A percentile compares a stretch with the other conserved stretches of the same genome.
Conservation (phyloP, 768 basidiomycete genomes). For the Serendipita sp. region DNA sequence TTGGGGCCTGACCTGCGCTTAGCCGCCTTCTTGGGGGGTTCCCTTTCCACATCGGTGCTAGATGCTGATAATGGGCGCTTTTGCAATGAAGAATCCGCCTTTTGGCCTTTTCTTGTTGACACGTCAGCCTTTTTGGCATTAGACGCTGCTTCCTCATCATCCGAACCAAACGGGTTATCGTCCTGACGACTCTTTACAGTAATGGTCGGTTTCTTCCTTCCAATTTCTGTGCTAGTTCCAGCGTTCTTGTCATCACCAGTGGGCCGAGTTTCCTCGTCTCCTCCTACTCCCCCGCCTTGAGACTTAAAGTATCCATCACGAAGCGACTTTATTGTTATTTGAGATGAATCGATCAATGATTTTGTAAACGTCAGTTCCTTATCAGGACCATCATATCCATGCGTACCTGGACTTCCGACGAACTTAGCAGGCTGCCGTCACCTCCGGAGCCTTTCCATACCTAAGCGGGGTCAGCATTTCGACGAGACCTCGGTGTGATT, state of each 20-base stretch:
- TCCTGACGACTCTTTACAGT: conserved; percentile 27
- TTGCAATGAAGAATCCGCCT: neutral
- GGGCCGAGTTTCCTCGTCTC: conserved; percentile 27
- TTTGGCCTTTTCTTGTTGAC: neutral
- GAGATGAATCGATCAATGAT: neutral
- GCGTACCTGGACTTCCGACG: conserved; percentile 45
- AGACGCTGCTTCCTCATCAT: conserved; percentile 20
- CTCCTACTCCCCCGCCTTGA: conserved; percentile 23
- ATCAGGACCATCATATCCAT: neutral
- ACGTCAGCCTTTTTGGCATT: neutral
- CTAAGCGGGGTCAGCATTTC: conserved; percentile 22
- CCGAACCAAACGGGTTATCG: conserved; percentile 47
- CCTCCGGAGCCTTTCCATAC: conserved; percentile 47
- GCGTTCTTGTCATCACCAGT: conserved; percentile 33
- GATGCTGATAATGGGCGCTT: neutral
- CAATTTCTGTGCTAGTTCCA: conserved; percentile 37
- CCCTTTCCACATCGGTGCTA: neutral
- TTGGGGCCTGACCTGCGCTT: neutral
- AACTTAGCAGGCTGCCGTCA: conserved; percentile 29
- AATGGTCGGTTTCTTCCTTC: conserved; percentile 31
- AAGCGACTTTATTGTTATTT: conserved; percentile 29
- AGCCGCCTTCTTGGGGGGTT: neutral
- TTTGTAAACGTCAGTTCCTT: neutral
- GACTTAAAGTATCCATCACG: conserved; percentile 39
- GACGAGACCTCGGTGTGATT: neutral